phyloP scores from a whole-genome alignment of 768 basidiomycete species.

The Dendrothele bispora region DNA sequence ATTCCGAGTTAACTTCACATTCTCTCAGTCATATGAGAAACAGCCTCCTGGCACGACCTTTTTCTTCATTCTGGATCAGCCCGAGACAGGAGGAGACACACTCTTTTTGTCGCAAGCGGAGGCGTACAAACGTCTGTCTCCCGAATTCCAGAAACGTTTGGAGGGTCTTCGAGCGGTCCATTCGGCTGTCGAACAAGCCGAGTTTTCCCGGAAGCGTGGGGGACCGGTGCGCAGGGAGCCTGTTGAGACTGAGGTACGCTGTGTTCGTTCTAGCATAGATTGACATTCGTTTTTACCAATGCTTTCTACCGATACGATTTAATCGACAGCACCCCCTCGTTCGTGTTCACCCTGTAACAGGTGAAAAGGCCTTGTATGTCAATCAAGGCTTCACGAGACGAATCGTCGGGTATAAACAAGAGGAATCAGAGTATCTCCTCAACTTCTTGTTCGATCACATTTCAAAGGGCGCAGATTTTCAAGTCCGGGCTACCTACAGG shows the following conservation, averaged over 20 bases:
- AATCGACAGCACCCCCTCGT: constrained; percentile 49
- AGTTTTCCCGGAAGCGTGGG: constrained; percentile 39
- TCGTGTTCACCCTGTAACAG: constrained; percentile 59
- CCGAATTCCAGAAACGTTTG: constrained; percentile 55
- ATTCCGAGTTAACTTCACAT: background rate
- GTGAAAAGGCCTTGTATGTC: constrained; percentile 61
- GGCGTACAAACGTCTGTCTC: constrained; percentile 59
- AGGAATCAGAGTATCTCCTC: constrained; percentile 56
- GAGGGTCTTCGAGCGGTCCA: constrained; percentile 59
- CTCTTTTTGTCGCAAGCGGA: constrained; percentile 58
- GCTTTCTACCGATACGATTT: background rate
- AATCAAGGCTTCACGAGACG: constrained; percentile 54
- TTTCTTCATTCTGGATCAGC: constrained; percentile 56
- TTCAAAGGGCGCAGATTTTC: constrained; percentile 49
- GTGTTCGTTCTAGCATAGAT: no score
- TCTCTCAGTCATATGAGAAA: constrained; percentile 49
- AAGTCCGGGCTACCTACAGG: constrained; percentile 47
- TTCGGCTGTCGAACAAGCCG: constrained; percentile 51
- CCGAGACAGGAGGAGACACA: constrained; percentile 50
- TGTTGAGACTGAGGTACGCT: constrained; percentile 42
- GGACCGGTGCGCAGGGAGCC: constrained; percentile 53
- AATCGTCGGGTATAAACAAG: constrained; percentile 55
- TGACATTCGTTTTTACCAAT: constrained; percentile 1
- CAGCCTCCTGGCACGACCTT: constrained; percentile 57
- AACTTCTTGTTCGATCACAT: constrained; percentile 57